These are phyloP conservation scores for Carex sylvatica DNA, from an alignment of 202 grass and related monocot species.

Conservation along the genomic window DNA sequence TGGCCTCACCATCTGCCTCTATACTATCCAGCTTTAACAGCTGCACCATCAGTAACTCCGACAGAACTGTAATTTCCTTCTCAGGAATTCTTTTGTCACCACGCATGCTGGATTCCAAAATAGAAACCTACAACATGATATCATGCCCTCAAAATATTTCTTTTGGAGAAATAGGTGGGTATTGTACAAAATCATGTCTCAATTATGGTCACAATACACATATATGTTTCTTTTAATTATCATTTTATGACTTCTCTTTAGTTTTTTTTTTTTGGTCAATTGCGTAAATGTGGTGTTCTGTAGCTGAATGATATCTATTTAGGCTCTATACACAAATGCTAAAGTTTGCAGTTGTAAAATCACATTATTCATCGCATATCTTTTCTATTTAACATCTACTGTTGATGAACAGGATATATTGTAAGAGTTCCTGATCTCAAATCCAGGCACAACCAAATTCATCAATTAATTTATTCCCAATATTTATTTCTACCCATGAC, in stretches of 20 bases:
- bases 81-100: conserved; percentile 58
- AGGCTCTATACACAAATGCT: too few relatives aligned
- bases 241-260: not conserved
- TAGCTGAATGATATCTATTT: not conserved
- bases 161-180: not conserved
- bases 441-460: not conserved
- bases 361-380: not conserved
- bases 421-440: not conserved
- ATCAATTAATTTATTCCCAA: not conserved
- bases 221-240: not conserved
- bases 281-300: not conserved
- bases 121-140: conserved; percentile 51
- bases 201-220: not conserved
- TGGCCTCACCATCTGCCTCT: conserved; percentile 86
- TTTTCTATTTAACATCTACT: not conserved
- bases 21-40: conserved; percentile 84
- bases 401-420: not conserved
- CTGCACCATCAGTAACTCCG: conserved; percentile 88
- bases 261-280: not conserved
- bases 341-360: not conserved
- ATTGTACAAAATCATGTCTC: not conserved
- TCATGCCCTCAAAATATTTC: not conserved
- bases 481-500: not conserved
- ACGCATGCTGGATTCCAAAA: conserved; percentile 57
- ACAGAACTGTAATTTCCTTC: conserved; percentile 76